Base-by-base conservation (phyloP, 208 protist genomes). In the Wallacemonas sp. region DNA sequence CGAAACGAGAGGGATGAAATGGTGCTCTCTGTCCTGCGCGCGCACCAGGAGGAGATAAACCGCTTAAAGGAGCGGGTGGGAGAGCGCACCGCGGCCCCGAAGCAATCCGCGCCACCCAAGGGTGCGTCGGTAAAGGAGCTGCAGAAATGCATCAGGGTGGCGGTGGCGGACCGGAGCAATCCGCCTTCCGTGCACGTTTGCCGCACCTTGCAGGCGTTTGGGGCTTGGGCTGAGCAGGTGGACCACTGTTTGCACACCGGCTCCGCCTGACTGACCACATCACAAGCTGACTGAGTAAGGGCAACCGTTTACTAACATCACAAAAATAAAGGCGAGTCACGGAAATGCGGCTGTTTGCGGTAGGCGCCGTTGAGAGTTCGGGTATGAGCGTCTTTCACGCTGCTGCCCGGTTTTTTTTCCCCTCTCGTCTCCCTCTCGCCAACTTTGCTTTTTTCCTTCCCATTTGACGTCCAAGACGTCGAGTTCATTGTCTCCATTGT, bases 31-130 rank as follows among this genome's bases (percentile, higher is more conserved):
- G 37, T 68, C 13, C 58, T 75, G 13, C 61, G 53, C 3, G 63
- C 66, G 46, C 68, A 68, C 26, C 52, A 42, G 26, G 63, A 68
- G n/a, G 55, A 75, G 48, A 37, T 68, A 10, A 15, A 36, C 32
- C 45, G 55, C 21, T 21, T 68, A 10, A 55, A 50, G 42, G 34
- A 30, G 15, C 45, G 38, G 9, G 24, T 68, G 2, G 55, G 55
- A 13, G 44, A 46, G 12, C 33, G 39, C 3, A 29, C 34, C n/a
- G 66, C 38, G 48, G 22, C 12, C 10, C 15, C 38, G 2, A 38
- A 57, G 1, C 22, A 69, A 21, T 10, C 3, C 4, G 27, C 9
- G 10, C 34, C 10, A 48, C 12, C 10, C 8, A 53, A 37, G 21
- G 32, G 48, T 13, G 60, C 29, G 21, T 32, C 38, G 12, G n/a